Evolutionary conservation across 306 rosid species (phyloP).

Genomic region (Cyamopsis tetragonoloba): DNA sequence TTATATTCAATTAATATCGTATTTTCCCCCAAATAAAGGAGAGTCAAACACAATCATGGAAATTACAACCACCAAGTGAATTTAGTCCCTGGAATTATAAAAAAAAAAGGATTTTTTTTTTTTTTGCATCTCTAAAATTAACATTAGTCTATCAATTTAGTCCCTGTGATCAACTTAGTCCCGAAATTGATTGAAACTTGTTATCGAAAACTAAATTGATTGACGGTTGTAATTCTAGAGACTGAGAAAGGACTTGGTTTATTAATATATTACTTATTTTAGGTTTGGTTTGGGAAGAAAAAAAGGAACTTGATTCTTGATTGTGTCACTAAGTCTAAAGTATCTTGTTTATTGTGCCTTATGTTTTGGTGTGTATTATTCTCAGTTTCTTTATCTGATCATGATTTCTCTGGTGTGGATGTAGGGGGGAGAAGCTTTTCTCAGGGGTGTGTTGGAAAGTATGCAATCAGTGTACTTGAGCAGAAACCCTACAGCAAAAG

Average conservation of each 20-base stretch:
- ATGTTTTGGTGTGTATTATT: slow-evolving; percentile 5
- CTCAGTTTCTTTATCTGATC: neutral
- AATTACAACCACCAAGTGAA: too few relatives aligned
- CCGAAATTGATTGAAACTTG: too few relatives aligned
- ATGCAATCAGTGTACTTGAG: slow-evolving; percentile 77
- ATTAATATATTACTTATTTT: neutral
- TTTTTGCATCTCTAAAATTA: too few relatives aligned
- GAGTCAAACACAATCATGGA: too few relatives aligned
- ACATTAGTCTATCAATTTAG: too few relatives aligned
- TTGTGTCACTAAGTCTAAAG: neutral
- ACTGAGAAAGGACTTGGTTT: neutral
- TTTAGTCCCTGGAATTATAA: too few relatives aligned
- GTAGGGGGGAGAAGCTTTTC: slow-evolving; percentile 70
- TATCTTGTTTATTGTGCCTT: neutral
- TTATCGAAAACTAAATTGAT: too few relatives aligned
- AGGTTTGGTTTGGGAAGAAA: neutral
- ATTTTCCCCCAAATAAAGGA: neutral
- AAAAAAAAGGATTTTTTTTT: too few relatives aligned
- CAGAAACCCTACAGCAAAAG: slow-evolving; percentile 87
- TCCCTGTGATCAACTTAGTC: too few relatives aligned
- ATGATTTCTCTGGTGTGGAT: slow-evolving; percentile 26
- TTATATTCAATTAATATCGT: neutral
- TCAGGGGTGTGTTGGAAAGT: slow-evolving; percentile 64
- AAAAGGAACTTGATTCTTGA: slow-evolving; percentile 2
- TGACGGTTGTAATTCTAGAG: too few relatives aligned